Evolutionary conservation across 139 green algal genomes (phyloP).

Genomic region (Tetraselmis chui): DNA sequence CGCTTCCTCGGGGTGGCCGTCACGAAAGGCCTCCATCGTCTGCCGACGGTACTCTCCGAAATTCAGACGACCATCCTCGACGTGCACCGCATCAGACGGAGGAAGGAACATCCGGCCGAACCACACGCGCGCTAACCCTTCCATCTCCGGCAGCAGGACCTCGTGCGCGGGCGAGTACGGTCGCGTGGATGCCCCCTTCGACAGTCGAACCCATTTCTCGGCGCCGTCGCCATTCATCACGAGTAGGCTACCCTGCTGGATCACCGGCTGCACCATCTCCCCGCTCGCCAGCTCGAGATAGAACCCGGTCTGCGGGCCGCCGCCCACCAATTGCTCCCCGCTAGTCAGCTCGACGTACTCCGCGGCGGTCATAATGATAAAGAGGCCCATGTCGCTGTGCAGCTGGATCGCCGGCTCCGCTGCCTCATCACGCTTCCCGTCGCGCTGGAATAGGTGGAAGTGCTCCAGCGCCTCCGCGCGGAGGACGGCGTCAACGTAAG

Average conservation of each 20-base stretch:
- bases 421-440: too few species aligned
- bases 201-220: constrained; percentile 11
- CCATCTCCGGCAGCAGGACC: constrained; percentile 10
- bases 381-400: too few species aligned
- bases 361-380: too few species aligned
- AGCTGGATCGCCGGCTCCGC: too few species aligned
- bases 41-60: constrained; percentile 23
- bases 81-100: neutral
- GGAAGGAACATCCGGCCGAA: constrained; percentile 31
- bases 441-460: constrained; percentile 24
- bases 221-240: constrained; percentile 30
- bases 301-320: neutral
- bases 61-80: neutral
- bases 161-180: constrained; percentile 13
- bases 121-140: constrained; percentile 14
- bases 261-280: constrained; percentile 11
- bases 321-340: too few species aligned
- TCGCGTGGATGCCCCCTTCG: neutral
- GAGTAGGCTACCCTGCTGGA: constrained; percentile 14
- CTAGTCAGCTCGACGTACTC: too few species aligned
- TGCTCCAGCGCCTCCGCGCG: constrained; percentile 21
- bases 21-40: too few species aligned
- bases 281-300: constrained; percentile 11
- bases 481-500: neutral
- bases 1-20: neutral